Conservation (phyloP, 2,329 filamentous ascomycete genomes). For the Diaporthe capsici region DNA sequence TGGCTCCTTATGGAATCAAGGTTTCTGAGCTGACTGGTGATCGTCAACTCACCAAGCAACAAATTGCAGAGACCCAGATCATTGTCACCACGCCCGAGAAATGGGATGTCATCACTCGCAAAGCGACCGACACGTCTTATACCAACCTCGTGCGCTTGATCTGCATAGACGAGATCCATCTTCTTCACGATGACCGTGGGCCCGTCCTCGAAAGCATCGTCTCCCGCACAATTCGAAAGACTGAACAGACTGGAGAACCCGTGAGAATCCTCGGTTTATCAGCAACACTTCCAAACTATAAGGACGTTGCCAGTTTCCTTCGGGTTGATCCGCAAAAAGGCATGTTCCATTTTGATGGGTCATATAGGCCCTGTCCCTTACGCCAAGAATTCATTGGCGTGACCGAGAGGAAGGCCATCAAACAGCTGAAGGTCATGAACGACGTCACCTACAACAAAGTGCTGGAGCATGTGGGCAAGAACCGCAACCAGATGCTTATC, state of each 20-base stretch:
- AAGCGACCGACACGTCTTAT: slow-evolving; percentile 96
- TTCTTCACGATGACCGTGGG: slow-evolving; percentile 96
- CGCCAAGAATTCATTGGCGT: slow-evolving; percentile 98
- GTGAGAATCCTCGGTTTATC: slow-evolving; percentile 94
- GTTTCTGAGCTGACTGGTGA: slow-evolving; percentile 98
- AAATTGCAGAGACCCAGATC: slow-evolving; percentile 97
- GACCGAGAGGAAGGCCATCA: slow-evolving; percentile 98
- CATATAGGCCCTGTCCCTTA: slow-evolving; percentile 92
- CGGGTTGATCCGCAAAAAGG: slow-evolving; percentile 88
- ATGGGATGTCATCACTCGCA: slow-evolving; percentile 98
- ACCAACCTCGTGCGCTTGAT: slow-evolving; percentile 96
- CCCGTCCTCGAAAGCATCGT: slow-evolving; percentile 98
- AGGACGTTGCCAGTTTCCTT: slow-evolving; percentile 94
- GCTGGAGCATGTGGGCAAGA: slow-evolving; percentile 92
- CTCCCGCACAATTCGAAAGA: slow-evolving; percentile 90
- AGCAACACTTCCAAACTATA: slow-evolving; percentile 96
- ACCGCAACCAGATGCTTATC: slow-evolving; percentile 97
- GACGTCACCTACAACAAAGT: slow-evolving; percentile 99
- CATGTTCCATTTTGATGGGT: slow-evolving; percentile 96
- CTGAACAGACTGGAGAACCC: slow-evolving; percentile 93
- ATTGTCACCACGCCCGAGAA: slow-evolving; percentile 99
- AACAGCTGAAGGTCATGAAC: slow-evolving; percentile 99
- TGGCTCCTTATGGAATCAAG: slow-evolving; percentile 91
- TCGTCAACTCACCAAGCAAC: slow-evolving; percentile 97
- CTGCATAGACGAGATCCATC: slow-evolving; percentile 97